phyloP scores from a whole-genome alignment of 805 yeast genomes.

The Priceomyces fermenticarens region DNA sequence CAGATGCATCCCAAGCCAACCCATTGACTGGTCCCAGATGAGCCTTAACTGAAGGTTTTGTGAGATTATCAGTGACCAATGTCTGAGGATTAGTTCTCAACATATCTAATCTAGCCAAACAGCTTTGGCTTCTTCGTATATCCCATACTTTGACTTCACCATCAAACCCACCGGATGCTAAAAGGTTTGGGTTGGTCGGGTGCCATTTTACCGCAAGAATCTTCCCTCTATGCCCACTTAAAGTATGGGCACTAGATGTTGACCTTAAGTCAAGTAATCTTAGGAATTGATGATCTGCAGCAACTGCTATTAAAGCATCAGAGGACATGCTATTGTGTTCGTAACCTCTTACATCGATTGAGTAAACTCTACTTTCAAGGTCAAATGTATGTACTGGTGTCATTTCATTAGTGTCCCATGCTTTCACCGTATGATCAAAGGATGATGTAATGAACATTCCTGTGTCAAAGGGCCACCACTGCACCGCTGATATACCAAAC shows the following conservation, averaged over 20 bases:
- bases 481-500: slow-evolving; percentile 68
- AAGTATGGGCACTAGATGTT: slow-evolving; percentile 68
- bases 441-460: slow-evolving; percentile 85
- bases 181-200: slow-evolving; percentile 55
- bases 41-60: slow-evolving; percentile 48
- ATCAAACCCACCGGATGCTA: slow-evolving; percentile 79
- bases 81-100: slow-evolving; percentile 33
- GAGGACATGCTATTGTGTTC: slow-evolving; percentile 15
- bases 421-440: slow-evolving; percentile 69
- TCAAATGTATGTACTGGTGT: slow-evolving; percentile 66
- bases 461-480: slow-evolving; percentile 89
- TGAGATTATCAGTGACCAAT: slow-evolving; percentile 21
- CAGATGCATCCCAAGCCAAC: slow-evolving; percentile 66
- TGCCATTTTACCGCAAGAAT: slow-evolving; percentile 70
- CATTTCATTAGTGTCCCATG: slow-evolving; percentile 76
- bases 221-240: slow-evolving; percentile 58
- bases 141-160: slow-evolving; percentile 89
- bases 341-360: slow-evolving; percentile 52
- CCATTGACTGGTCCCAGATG: slow-evolving; percentile 82
- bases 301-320: slow-evolving; percentile 66
- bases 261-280: slow-evolving; percentile 72
- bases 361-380: slow-evolving; percentile 59
- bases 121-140: slow-evolving; percentile 62
- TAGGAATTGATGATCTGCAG: slow-evolving; percentile 65
- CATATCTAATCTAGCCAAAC: slow-evolving; percentile 63